phyloP scores from a whole-genome alignment of 768 basidiomycete species.

The Mycena filopes region DNA sequence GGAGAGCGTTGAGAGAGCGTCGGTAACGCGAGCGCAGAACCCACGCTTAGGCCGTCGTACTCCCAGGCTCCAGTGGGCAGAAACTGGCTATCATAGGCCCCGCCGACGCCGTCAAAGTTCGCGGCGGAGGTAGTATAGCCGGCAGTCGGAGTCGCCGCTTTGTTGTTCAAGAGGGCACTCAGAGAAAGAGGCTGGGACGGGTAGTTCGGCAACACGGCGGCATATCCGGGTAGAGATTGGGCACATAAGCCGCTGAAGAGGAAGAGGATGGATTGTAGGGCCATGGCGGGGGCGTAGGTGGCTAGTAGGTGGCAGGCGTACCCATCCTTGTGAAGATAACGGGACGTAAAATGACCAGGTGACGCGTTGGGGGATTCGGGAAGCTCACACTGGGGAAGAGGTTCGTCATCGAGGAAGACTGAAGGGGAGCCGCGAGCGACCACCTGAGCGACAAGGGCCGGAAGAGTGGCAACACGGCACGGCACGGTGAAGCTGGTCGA shows the following conservation, averaged over 20 bases:
- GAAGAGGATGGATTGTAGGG: background rate
- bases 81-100: conserved; percentile 53
- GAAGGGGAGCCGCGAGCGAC: background rate
- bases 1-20: background rate
- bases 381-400: conserved; percentile 9
- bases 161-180: conserved; percentile 49
- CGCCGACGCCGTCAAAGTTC: conserved; percentile 51
- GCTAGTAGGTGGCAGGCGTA: background rate
- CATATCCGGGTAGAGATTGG: conserved; percentile 8
- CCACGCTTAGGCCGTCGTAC: conserved; percentile 53
- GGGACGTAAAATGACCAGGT: background rate
- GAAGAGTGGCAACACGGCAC: no score
- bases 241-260: conserved; percentile 18
- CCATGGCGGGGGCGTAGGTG: conserved; percentile 16
- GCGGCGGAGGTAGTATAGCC: conserved; percentile 43
- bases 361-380: conserved; percentile 12
- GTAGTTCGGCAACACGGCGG: conserved; percentile 35
- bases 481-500: no score
- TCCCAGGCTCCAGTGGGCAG: conserved; percentile 52
- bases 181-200: conserved; percentile 47
- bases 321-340: conserved; percentile 1
- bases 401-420: background rate
- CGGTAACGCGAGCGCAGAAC: conserved; percentile 6
- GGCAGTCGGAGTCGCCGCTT: conserved; percentile 50
- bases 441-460: background rate